Percentiles rank a stretch among this genome's conserved stretches.
These are phyloP conservation scores for Chamaenerion angustifolium DNA, from an alignment of 345 rosid species.

Conservation along the genomic window DNA sequence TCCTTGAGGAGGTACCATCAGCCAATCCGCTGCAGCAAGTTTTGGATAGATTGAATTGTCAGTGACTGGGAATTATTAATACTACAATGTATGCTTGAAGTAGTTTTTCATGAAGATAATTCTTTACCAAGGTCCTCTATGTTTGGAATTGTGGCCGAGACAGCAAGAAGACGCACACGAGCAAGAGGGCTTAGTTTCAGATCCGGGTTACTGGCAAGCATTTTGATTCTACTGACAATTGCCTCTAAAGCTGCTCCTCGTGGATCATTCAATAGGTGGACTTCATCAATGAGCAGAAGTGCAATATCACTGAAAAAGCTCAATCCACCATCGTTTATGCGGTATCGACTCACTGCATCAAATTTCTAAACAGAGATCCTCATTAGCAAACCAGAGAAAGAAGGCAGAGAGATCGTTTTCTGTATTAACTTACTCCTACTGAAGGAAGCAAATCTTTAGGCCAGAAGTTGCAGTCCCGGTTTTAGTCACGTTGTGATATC, in stretches of 20 bases:
- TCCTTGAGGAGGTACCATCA: slow-evolving; percentile 72
- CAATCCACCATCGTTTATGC: slow-evolving; percentile 79
- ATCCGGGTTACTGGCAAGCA: slow-evolving; percentile 65
- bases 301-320: slow-evolving; percentile 88
- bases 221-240: slow-evolving; percentile 82
- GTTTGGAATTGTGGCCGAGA: slow-evolving; percentile 94
- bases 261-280: slow-evolving; percentile 83
- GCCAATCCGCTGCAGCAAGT: slow-evolving; percentile 80
- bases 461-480: too few species aligned
- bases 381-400: neutral
- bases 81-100: slow-evolving; percentile 2
- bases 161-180: slow-evolving; percentile 68
- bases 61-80: slow-evolving; percentile 6
- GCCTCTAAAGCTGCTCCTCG: slow-evolving; percentile 98
- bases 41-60: neutral
- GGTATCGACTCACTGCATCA: slow-evolving; percentile 88
- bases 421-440: too few species aligned
- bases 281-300: slow-evolving; percentile 89
- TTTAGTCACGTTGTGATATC: too few species aligned
- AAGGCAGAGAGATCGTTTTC: too few species aligned
- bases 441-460: too few species aligned
- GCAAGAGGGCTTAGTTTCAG: slow-evolving; percentile 70
- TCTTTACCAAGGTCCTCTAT: slow-evolving; percentile 76
- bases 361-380: slow-evolving; percentile 44
- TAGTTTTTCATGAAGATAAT: slow-evolving; percentile 2